A percentile compares a stretch with the other conserved stretches of the same genome.
These are phyloP conservation scores for Naegleria gruberi DNA, from an alignment of 208 protist genomes.

Conservation along the genomic window DNA sequence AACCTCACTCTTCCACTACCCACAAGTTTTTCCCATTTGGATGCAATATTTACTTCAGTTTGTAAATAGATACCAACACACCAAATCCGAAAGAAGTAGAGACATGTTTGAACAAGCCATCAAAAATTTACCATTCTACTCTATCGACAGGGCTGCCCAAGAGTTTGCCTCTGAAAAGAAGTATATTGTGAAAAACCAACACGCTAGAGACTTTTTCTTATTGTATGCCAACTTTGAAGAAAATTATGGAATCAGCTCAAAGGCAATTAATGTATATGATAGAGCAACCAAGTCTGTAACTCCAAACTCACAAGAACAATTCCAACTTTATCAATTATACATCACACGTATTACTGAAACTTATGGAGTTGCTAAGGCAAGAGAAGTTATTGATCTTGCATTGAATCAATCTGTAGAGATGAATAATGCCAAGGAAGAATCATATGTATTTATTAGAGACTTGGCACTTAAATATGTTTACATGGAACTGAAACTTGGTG, in stretches of 20 bases:
- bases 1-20: slow-evolving; percentile 64
- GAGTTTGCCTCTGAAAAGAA: slow-evolving; percentile 6
- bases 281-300: slow-evolving; percentile 40
- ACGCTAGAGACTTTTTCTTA: slow-evolving; percentile 56
- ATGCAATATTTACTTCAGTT: slow-evolving; percentile 75
- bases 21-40: slow-evolving; percentile 69
- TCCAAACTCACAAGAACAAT: slow-evolving; percentile 33
- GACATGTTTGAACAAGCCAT: slow-evolving; percentile 80
- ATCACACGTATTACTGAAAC: slow-evolving; percentile 53
- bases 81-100: slow-evolving; percentile 69
- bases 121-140: slow-evolving; percentile 24
- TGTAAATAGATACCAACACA: slow-evolving; percentile 59
- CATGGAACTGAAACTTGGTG: slow-evolving; percentile 70
- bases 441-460: slow-evolving; percentile 39
- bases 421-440: slow-evolving; percentile 32
- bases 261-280: slow-evolving; percentile 71
- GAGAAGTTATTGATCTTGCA: slow-evolving; percentile 70
- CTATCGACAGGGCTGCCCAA: slow-evolving; percentile 25
- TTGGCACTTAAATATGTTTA: slow-evolving; percentile 63
- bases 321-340: slow-evolving; percentile 50
- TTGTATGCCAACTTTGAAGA: slow-evolving; percentile 73
- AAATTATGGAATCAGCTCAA: slow-evolving; percentile 59
- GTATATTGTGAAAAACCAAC: slow-evolving; percentile 26
- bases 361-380: slow-evolving; percentile 69
- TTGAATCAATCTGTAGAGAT: slow-evolving; percentile 33